Evolutionary conservation across 2,329 filamentous ascomycete species (phyloP).

Genomic region (Calonectria pauciramosa): DNA sequence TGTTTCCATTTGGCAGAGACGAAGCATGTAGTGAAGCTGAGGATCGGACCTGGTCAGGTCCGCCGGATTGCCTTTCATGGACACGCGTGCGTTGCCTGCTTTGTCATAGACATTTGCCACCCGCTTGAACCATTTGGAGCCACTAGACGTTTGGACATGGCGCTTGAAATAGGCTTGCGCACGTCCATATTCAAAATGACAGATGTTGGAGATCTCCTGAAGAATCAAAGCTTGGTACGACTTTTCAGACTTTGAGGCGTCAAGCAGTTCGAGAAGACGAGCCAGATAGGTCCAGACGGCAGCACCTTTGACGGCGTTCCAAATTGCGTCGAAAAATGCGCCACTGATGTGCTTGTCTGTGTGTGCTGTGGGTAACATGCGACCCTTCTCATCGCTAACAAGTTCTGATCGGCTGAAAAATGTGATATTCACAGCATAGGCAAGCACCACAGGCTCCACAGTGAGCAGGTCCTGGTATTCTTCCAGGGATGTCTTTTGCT

Average conservation of each 20-base stretch:
- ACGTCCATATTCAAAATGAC: slow-evolving; percentile 58
- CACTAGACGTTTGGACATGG: slow-evolving; percentile 51
- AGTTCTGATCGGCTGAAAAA: slow-evolving; percentile 59
- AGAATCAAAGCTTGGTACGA: slow-evolving; percentile 51
- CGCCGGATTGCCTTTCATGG: slow-evolving; percentile 58
- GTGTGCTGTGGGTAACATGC: slow-evolving; percentile 48
- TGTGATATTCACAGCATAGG: slow-evolving; percentile 50
- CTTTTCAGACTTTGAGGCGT: slow-evolving; percentile 44
- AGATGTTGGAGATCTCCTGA: slow-evolving; percentile 62
- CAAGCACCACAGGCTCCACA: slow-evolving; percentile 50
- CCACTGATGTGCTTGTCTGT: slow-evolving; percentile 58
- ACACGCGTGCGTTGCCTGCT: slow-evolving; percentile 51
- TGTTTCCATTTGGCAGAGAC: slow-evolving; percentile 57
- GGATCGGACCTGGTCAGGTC: slow-evolving; percentile 53
- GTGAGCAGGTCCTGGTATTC: slow-evolving; percentile 53
- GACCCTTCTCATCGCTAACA: slow-evolving; percentile 60
- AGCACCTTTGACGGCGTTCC: slow-evolving; percentile 50
- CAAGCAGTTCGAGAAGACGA: slow-evolving; percentile 53
- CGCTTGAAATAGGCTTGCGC: slow-evolving; percentile 57
- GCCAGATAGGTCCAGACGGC: slow-evolving; percentile 58
- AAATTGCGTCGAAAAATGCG: slow-evolving; percentile 57
- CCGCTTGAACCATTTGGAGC: slow-evolving; percentile 58
- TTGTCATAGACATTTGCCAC: slow-evolving; percentile 52
- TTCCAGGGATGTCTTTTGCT: slow-evolving; percentile 51
- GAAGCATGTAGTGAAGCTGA: slow-evolving; percentile 59